Base-by-base conservation (phyloP, 2,329 filamentous ascomycete species). In the Aspergillus ustus region DNA sequence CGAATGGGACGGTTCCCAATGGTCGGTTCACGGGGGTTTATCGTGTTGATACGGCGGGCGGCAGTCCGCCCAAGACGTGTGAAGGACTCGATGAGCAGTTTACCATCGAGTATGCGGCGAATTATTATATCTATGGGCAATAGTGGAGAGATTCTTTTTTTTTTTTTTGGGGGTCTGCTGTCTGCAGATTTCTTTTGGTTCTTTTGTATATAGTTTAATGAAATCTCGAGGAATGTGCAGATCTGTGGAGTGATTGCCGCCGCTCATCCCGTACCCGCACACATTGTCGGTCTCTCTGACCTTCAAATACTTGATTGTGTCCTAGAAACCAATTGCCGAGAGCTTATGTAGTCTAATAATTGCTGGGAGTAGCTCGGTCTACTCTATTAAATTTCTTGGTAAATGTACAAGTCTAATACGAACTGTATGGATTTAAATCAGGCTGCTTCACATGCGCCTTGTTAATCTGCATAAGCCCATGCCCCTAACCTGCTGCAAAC, bases 41-140 rank as follows among this genome's bases (percentile, higher is more conserved):
- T 79, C 86, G 94, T 13, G 80, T 97, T 49, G 85, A 91, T 70
- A 98, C 94, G 11, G 92, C 90, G 0, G 93, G 93, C 28, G 94
- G 94, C 11, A 86, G 84, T 51, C 79, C 92, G 2, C 93, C 93
- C 0, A 81, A 85, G 28, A 91, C 87, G 0, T 98, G 94, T 74
- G 75, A 84, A 37, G 90, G 87, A 11, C 83, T 87, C 82, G 75
- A 82, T 0, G 81, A 83, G 11, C 72, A 77, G 1, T 93, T 97
- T 67, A 81, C 89, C 64, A 86, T 97, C 15, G 83, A 93, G 72
- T 97, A 98, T 78, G 84, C 91, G 34, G 88, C 93, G 46, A 86
- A 93, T 84, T 97, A 91, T 69, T 89, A 85, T 89, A 89, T 83
- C 64, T 85, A 72, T 71, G 75, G 70, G 13, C 67, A 66, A 56